These are phyloP conservation scores for Cucurbita moschata DNA, from an alignment of 306 rosid species.

Conservation along the genomic window DNA sequence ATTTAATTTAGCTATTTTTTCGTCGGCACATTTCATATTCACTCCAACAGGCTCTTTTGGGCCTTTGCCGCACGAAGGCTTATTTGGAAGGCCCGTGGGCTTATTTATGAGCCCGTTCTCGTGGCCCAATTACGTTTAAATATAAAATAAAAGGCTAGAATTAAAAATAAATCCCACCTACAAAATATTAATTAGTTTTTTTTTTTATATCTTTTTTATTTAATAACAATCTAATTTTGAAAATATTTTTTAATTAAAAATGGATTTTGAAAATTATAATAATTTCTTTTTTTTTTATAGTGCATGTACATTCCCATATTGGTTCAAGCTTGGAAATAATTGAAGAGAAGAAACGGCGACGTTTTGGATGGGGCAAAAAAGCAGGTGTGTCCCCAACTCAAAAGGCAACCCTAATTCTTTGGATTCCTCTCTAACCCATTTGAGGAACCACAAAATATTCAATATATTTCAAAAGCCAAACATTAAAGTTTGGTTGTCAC, in stretches of 20 bases:
- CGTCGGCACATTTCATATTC: background rate
- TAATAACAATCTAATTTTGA: no score
- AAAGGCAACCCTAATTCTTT: background rate
- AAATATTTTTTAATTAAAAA: no score
- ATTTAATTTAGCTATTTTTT: no score
- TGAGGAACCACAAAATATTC: slow-evolving; percentile 1
- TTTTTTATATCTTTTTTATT: no score
- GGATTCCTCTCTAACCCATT: background rate
- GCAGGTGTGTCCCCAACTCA: background rate
- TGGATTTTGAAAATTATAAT: no score
- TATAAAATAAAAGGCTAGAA: no score
- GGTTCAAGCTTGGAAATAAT: background rate
- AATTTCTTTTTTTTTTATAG: background rate
- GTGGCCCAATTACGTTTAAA: background rate
- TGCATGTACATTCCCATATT: background rate
- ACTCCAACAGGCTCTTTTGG: background rate
- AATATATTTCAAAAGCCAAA: background rate
- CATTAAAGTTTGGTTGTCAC: slow-evolving; percentile 2
- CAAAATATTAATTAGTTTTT: no score
- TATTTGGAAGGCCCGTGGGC: background rate
- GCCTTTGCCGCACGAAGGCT: background rate
- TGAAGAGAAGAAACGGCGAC: background rate
- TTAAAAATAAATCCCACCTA: no score
- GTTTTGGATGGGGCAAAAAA: background rate
- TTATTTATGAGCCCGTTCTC: background rate